Percentiles rank a stretch among this genome's conserved stretches.
These are phyloP conservation scores for Termitomyces sp. DNA, from an alignment of 768 basidiomycete species.

Conservation along the genomic window DNA sequence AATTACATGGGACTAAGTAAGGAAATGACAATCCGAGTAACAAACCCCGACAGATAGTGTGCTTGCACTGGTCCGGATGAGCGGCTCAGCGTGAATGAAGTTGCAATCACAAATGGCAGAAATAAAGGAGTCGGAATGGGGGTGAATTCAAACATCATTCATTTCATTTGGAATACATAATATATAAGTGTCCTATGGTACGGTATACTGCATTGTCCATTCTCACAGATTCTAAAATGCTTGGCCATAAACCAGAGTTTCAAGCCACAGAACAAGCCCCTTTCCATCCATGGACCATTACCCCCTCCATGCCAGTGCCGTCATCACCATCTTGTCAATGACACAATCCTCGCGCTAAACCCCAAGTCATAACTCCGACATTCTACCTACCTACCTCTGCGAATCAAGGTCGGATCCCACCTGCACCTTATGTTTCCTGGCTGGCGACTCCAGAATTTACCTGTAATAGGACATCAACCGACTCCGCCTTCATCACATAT, in stretches of 20 bases:
- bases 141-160: too few species aligned
- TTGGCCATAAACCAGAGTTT: background rate
- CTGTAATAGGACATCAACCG: background rate
- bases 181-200: too few species aligned
- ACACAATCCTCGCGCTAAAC: background rate
- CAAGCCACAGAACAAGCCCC: too few species aligned
- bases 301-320: background rate
- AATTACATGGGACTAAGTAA: constrained; percentile 33
- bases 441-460: background rate
- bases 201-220: background rate
- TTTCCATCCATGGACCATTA: background rate
- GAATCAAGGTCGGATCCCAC: background rate
- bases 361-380: background rate
- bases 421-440: background rate
- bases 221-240: background rate
- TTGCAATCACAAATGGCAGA: background rate
- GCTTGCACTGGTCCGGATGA: too few species aligned
- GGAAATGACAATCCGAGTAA: constrained; percentile 22
- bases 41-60: background rate
- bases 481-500: background rate
- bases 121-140: background rate
- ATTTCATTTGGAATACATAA: too few species aligned
- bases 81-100: background rate
- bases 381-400: background rate
- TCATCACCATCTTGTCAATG: background rate